Conservation (phyloP, 2,329 filamentous ascomycete species). For the Aureobasidium sp. region DNA sequence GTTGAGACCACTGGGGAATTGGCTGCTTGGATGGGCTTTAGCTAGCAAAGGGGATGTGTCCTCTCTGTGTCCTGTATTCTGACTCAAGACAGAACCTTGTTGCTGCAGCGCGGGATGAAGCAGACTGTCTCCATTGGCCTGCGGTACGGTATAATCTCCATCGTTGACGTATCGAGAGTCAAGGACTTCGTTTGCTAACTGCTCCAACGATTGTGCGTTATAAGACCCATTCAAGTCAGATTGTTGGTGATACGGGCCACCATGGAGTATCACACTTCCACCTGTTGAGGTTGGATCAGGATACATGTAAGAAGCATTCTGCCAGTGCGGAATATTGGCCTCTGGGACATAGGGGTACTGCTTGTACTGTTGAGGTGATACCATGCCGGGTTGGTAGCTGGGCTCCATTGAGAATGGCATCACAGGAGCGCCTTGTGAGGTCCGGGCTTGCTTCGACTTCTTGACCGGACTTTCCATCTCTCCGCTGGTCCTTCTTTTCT, state of each 20-base stretch:
- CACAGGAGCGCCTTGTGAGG: not conserved
- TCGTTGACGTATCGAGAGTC: slow-evolving; percentile 24
- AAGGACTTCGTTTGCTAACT: slow-evolving; percentile 29
- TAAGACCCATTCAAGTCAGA: slow-evolving; percentile 18
- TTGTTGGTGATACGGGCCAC: slow-evolving; percentile 19
- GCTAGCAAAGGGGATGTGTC: not conserved
- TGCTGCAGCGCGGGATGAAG: slow-evolving; percentile 12
- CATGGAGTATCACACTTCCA: slow-evolving; percentile 12
- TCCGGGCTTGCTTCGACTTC: slow-evolving; percentile 15
- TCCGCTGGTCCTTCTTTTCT: slow-evolving; percentile 42
- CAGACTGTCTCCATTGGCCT: not conserved
- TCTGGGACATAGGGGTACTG: not conserved
- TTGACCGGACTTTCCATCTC: slow-evolving; percentile 24
- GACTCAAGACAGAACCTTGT: not conserved
- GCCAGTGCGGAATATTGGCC: slow-evolving; percentile 17
- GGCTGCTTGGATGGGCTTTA: not conserved
- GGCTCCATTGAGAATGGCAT: slow-evolving; percentile 9
- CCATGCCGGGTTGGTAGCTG: slow-evolving; percentile 17
- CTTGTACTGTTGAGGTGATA: slow-evolving; percentile 14
- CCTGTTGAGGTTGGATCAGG: slow-evolving; percentile 16
- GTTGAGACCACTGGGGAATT: not conserved
- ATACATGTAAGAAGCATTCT: slow-evolving; percentile 20
- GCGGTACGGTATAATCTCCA: slow-evolving; percentile 6
- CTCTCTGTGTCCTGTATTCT: not conserved
- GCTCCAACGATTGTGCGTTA: slow-evolving; percentile 25